Percentiles rank a stretch among this genome's conserved stretches.
These are phyloP conservation scores for Euphrasia confusa DNA, from an alignment of 257 asterid species.

Conservation along the genomic window DNA sequence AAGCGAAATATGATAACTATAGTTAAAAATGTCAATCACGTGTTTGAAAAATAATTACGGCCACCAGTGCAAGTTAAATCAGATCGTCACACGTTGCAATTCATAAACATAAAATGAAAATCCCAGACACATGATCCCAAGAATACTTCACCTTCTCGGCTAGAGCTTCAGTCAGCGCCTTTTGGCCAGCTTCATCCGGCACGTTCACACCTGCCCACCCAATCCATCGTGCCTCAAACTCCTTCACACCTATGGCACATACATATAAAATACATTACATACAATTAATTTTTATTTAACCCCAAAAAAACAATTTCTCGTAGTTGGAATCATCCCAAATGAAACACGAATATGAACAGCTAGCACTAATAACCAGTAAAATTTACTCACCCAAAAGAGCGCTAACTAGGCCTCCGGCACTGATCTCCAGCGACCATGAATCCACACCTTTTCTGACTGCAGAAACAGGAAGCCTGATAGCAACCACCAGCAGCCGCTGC, in stretches of 20 bases:
- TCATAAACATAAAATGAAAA: not conserved
- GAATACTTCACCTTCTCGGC: constrained; percentile 60
- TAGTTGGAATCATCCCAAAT: constrained; percentile 2
- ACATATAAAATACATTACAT: constrained; percentile 1
- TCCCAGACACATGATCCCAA: not conserved
- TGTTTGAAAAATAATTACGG: not conserved
- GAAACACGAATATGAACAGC: not conserved
- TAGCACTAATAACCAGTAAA: not conserved
- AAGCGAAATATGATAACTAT: not conserved
- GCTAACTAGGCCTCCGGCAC: constrained; percentile 83
- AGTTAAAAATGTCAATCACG: not conserved
- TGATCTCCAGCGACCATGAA: constrained; percentile 74
- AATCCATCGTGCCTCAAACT: constrained; percentile 80
- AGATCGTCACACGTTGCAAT: not conserved
- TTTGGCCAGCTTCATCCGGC: constrained; percentile 72
- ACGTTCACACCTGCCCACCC: constrained; percentile 91
- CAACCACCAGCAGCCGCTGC: constrained; percentile 76
- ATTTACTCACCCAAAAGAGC: constrained; percentile 68
- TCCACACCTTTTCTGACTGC: constrained; percentile 67
- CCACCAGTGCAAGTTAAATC: not conserved
- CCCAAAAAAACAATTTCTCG: too few species aligned
- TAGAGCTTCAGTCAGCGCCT: constrained; percentile 59
- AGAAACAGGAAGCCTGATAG: constrained; percentile 80
- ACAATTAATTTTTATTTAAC: not conserved
- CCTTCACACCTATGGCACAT: constrained; percentile 68